Base-by-base conservation (phyloP, 2,329 filamentous ascomycete species). In the Xylogone sp. region DNA sequence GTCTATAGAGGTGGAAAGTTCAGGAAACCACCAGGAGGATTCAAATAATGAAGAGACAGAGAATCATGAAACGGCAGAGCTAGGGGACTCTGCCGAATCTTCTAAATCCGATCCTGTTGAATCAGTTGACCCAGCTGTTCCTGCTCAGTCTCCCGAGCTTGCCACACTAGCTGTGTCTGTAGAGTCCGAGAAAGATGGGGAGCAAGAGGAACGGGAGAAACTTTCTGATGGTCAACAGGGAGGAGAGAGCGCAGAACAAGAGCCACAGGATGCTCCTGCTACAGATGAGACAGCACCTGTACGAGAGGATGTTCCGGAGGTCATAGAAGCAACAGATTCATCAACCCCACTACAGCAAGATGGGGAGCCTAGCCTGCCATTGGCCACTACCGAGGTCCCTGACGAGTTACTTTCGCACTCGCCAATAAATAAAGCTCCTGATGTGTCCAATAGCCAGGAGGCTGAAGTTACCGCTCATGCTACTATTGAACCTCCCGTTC, bases 101-200 rank as follows among this genome's bases (percentile, higher is more conserved):
- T 4, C 34, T 6, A 16, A 39, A 5, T 5, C 34, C n/a, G 34
- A 39, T 9, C 4, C n/a, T 5, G 34, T 39, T 39, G 34, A 39
- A 16, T 16, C 34, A 18, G 12, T 13, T 39, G 13, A 39, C 4
- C 34, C 34, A 39, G 8, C 34, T 13, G 13, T 5, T 39, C n/a
- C 34, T 39, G 12, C n/a, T 39, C 8, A 39, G 10, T 5, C n/a
- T 39, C n/a, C 13, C 4, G 34, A 39, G 12, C 34, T 16, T 16
- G n/a, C 13, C 5, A 5, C 8, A 7, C n/a, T 16, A 5, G 5
- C 5, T 16, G 34, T 16, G 13, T 13, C n/a, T 18, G 34, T 6
- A 7, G 34, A 39, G 5, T 16, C 34, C 5, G 34, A 39, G 18
- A 59, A 52, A 43, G 53, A 53, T 34, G 54, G 51, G 27, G 46